Conservation (phyloP, 2,329 filamentous ascomycete species). For the Pseudogymnoascus sp. region DNA sequence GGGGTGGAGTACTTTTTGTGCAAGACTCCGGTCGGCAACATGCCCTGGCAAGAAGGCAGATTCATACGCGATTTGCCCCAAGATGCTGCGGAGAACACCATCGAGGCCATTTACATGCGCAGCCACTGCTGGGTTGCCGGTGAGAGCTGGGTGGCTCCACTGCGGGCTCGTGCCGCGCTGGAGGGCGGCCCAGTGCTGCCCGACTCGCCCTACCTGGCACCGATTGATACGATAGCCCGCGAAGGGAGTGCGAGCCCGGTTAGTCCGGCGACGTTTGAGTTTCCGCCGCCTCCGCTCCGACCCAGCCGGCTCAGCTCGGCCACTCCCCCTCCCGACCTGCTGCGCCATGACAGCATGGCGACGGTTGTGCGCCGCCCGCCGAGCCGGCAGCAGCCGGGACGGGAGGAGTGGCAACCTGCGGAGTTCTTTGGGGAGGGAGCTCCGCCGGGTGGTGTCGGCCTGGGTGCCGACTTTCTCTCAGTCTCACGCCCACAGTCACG, state of each 20-base stretch:
- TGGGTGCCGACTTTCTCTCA: neutral
- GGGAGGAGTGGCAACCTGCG: neutral
- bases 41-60: slow-evolving; percentile 68
- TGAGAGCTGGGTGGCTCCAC: slow-evolving; percentile 43
- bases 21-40: slow-evolving; percentile 62
- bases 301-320: neutral
- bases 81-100: slow-evolving; percentile 54
- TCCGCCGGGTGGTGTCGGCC: neutral
- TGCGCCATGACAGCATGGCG: neutral
- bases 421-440: neutral
- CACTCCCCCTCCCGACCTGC: neutral
- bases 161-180: neutral
- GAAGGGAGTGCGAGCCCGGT: neutral
- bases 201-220: slow-evolving; percentile 1
- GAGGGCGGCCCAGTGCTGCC: neutral
- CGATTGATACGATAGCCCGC: neutral
- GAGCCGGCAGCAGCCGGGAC: neutral
- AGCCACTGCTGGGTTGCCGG: slow-evolving; percentile 64
- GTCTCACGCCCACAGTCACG: neutral
- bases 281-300: neutral
- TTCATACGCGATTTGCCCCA: slow-evolving; percentile 50
- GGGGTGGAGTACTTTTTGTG: slow-evolving; percentile 79
- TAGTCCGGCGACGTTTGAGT: neutral
- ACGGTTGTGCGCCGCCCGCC: neutral
- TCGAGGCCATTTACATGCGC: slow-evolving; percentile 60